Evolutionary conservation across 2,329 filamentous ascomycete species (phyloP).

Genomic region (Talaromyces verruculosus): DNA sequence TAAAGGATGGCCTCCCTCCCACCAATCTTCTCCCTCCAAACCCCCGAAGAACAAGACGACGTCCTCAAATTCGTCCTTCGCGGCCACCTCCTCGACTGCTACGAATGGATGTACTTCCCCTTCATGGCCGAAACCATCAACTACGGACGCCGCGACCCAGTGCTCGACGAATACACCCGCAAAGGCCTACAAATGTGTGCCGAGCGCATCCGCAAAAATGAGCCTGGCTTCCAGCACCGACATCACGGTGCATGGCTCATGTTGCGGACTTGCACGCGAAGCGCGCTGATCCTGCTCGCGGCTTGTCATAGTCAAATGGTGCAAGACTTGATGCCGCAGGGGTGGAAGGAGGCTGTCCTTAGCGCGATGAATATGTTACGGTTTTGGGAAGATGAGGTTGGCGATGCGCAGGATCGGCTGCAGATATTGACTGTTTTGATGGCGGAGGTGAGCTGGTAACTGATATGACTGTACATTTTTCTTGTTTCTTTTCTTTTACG

Average conservation of each 20-base stretch:
- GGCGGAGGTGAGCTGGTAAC: slow-evolving; percentile 21
- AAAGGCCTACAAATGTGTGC: slow-evolving; percentile 36
- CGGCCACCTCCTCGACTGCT: slow-evolving; percentile 38
- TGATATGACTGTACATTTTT: neutral
- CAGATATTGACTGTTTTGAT: slow-evolving; percentile 26
- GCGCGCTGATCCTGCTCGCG: slow-evolving; percentile 33
- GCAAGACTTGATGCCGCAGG: slow-evolving; percentile 27
- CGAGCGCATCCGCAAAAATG: slow-evolving; percentile 37
- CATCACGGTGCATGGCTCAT: slow-evolving; percentile 40
- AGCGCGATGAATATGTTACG: slow-evolving; percentile 30
- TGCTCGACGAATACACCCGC: slow-evolving; percentile 28
- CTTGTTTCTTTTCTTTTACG: neutral
- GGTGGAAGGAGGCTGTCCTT: slow-evolving; percentile 29
- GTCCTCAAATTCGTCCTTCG: slow-evolving; percentile 37
- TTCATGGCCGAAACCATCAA: slow-evolving; percentile 36
- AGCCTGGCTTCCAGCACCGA: slow-evolving; percentile 34
- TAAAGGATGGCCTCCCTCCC: slow-evolving; percentile 24
- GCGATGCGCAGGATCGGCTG: slow-evolving; percentile 29
- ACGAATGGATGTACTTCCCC: slow-evolving; percentile 42
- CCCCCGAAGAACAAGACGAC: slow-evolving; percentile 30
- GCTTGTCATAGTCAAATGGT: slow-evolving; percentile 23
- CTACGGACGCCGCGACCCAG: slow-evolving; percentile 24
- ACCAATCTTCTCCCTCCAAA: slow-evolving; percentile 27
- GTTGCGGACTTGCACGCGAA: slow-evolving; percentile 35
- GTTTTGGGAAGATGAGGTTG: slow-evolving; percentile 32